Conservation (phyloP, 192 early-diverging fungal genomes). For the Umbelopsis sp. region DNA sequence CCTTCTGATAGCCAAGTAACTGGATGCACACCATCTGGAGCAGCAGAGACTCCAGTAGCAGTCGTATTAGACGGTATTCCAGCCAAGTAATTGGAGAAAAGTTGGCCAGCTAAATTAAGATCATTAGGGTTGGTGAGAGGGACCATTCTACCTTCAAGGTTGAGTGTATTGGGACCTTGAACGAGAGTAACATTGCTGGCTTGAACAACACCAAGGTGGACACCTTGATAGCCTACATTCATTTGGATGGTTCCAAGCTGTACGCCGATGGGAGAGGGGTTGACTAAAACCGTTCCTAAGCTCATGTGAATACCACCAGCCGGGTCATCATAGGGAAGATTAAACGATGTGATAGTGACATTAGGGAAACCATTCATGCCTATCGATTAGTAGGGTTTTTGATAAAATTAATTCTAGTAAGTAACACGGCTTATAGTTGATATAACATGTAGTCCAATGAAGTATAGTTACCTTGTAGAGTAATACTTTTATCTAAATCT, state of each 20-base stretch:
- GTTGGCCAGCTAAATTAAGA: slow-evolving; percentile 44
- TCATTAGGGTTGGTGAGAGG: slow-evolving; percentile 51
- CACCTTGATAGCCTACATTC: slow-evolving; percentile 46
- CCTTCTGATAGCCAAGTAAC: slow-evolving; percentile 52
- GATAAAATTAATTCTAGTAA: background rate
- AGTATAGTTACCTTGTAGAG: slow-evolving; percentile 6
- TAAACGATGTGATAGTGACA: slow-evolving; percentile 54
- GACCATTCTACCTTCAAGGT: slow-evolving; percentile 52
- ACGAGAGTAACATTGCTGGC: slow-evolving; percentile 46
- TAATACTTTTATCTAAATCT: slow-evolving; percentile 30
- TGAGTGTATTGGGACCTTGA: slow-evolving; percentile 46
- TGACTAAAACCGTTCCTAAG: slow-evolving; percentile 54
- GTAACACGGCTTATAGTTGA: too few species aligned
- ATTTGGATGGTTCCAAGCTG: slow-evolving; percentile 58
- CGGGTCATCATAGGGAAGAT: slow-evolving; percentile 55
- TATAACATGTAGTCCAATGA: too few species aligned
- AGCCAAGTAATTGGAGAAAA: slow-evolving; percentile 58
- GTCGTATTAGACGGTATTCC: slow-evolving; percentile 49
- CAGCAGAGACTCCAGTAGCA: slow-evolving; percentile 53
- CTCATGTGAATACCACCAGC: slow-evolving; percentile 59
- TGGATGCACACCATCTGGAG: slow-evolving; percentile 51
- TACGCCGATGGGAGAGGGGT: slow-evolving; percentile 59
- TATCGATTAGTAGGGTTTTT: background rate
- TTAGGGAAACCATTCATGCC: slow-evolving; percentile 60
- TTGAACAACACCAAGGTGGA: slow-evolving; percentile 51